Percentiles rank a stretch among this genome's conserved stretches.
Evolutionary conservation across 2,329 filamentous ascomycete species (phyloP).

Genomic region (Colletotrichum orbiculare): DNA sequence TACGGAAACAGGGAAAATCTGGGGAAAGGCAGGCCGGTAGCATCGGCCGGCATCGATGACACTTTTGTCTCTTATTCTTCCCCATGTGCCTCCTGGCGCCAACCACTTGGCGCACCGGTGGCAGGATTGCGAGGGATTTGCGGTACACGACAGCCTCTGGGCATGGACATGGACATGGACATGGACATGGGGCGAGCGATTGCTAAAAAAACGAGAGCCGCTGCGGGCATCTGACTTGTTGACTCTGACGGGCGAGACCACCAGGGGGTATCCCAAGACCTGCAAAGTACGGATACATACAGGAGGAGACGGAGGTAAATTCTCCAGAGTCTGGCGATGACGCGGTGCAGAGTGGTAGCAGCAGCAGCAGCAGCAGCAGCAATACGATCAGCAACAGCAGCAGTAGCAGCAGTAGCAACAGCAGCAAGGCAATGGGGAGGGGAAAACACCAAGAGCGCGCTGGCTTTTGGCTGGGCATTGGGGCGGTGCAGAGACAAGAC

Average conservation of each 20-base stretch:
- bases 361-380: too few relatives aligned
- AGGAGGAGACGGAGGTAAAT: neutral
- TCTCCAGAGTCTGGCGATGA: conserved; percentile 24
- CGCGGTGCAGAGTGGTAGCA: conserved; percentile 13
- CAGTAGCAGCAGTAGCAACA: too few relatives aligned
- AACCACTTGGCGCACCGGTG: conserved; percentile 22
- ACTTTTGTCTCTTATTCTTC: conserved; percentile 15
- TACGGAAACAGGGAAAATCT: conserved; percentile 16
- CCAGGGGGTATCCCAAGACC: neutral
- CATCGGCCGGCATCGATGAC: conserved; percentile 13
- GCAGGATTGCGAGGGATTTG: conserved; percentile 1
- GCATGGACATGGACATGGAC: neutral
- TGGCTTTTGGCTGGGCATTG: conserved; percentile 32
- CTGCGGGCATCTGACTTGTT: too few relatives aligned
- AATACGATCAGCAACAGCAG: too few relatives aligned
- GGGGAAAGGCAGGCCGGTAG: conserved; percentile 20
- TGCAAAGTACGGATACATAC: too few relatives aligned
- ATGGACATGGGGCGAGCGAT: neutral
- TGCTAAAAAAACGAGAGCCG: neutral
- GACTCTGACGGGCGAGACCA: too few relatives aligned
- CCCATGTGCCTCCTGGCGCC: too few relatives aligned
- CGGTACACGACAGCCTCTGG: neutral
- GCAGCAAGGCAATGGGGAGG: neutral
- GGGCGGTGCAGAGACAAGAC: conserved; percentile 22
- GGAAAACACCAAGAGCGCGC: conserved; percentile 21